Evolutionary conservation across 1,139 yeast species (phyloP).

Genomic region (Kodamaea fungicola): DNA sequence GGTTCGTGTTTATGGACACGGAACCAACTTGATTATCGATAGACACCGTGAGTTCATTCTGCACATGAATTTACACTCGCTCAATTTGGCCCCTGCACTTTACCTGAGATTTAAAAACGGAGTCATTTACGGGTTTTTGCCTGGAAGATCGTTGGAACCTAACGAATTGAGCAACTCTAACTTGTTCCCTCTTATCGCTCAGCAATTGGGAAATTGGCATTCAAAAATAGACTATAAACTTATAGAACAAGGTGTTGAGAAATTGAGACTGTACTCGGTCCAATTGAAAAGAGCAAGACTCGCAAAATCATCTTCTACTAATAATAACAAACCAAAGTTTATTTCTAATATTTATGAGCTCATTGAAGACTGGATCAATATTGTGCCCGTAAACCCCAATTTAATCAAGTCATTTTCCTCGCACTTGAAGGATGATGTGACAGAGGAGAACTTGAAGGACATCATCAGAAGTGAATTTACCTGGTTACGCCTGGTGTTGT

Average conservation of each 20-base stretch:
- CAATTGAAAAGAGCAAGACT: constrained; percentile 13
- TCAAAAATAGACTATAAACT: constrained; percentile 37
- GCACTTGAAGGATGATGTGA: constrained; percentile 24
- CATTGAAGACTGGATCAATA: constrained; percentile 57
- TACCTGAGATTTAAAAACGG: constrained; percentile 73
- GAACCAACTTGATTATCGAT: constrained; percentile 71
- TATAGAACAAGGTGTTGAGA: constrained; percentile 51
- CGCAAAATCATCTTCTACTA: constrained; percentile 6
- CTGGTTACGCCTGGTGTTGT: constrained; percentile 48
- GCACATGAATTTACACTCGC: constrained; percentile 59
- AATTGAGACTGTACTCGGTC: constrained; percentile 34
- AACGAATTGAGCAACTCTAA: constrained; percentile 47
- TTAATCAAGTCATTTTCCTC: constrained; percentile 38
- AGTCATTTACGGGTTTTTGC: constrained; percentile 64
- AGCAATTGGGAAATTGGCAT: constrained; percentile 74
- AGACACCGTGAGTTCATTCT: constrained; percentile 74
- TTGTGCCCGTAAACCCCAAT: constrained; percentile 51
- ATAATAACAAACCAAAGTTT: constrained; percentile 22
- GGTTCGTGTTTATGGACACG: constrained; percentile 73
- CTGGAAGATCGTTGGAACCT: constrained; percentile 62
- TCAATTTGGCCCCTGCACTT: constrained; percentile 66
- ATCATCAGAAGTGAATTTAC: constrained; percentile 45
- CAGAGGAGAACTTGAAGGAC: constrained; percentile 32
- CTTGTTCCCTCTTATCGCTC: constrained; percentile 59
- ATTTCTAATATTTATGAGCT: constrained; percentile 57